Percentiles rank a stretch among this genome's conserved stretches.
Evolutionary conservation across 192 early-diverging fungal species (phyloP).

Genomic region (Coemansia sp.): DNA sequence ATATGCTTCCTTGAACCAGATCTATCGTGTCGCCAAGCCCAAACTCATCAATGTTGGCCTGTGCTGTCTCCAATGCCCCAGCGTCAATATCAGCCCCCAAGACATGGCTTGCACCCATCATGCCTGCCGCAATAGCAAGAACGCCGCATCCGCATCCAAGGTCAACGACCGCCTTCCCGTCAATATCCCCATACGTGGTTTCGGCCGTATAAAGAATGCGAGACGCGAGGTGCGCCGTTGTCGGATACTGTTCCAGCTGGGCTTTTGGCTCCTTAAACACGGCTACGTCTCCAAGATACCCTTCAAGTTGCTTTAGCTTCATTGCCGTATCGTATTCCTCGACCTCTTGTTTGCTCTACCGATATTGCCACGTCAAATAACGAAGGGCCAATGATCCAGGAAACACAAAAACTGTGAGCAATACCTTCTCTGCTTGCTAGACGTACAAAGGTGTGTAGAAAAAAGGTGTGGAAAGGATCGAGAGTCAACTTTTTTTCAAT

Average conservation of each 20-base stretch:
- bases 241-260: conserved; percentile 78
- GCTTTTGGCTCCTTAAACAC: conserved; percentile 71
- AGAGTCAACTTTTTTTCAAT: too few species aligned
- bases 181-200: conserved; percentile 70
- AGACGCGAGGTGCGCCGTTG: conserved; percentile 72
- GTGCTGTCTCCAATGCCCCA: conserved; percentile 68
- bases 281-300: conserved; percentile 61
- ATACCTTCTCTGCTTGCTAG: neutral
- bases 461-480: too few species aligned
- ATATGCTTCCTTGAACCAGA: conserved; percentile 62
- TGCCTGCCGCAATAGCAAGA: conserved; percentile 63
- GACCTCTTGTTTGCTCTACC: too few species aligned
- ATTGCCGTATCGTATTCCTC: conserved; percentile 26
- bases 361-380: too few species aligned
- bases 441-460: neutral
- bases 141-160: conserved; percentile 80
- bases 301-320: conserved; percentile 75
- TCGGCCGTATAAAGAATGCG: conserved; percentile 77
- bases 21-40: conserved; percentile 65
- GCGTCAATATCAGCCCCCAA: conserved; percentile 71
- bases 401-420: neutral
- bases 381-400: neutral
- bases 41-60: conserved; percentile 61
- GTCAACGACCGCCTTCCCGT: conserved; percentile 68
- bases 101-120: conserved; percentile 60